Base-by-base conservation (phyloP, 257 asterid genomes). In the Cinchona pubescens region DNA sequence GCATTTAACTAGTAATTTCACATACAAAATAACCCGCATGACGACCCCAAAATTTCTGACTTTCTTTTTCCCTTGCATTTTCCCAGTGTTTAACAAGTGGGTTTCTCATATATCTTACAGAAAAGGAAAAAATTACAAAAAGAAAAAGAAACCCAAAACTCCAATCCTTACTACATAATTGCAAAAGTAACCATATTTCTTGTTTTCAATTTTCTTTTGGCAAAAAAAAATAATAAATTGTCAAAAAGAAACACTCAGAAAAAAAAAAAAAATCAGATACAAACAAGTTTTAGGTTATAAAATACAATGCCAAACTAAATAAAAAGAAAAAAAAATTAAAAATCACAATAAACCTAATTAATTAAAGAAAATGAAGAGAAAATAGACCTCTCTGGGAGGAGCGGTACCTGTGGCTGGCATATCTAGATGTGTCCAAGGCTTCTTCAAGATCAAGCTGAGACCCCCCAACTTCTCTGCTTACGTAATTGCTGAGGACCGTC, bases 331-430 rank as follows among this genome's bases (percentile, higher is more conserved):
- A 74, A 55, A 29, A 19, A 60, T 23, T 40, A 10, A 37, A 27
- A 42, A 71, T 43, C 45, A 19, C 4, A 12, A 27, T n/a, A n/a
- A n/a, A n/a, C n/a, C n/a, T n/a, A n/a, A n/a, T n/a, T n/a, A n/a
- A n/a, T n/a, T n/a, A 15, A 65, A 8, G 12, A 6, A 25, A 23
- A 21, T 34, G 16, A 13, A 70, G n/a, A n/a, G n/a, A 29, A 62
- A 72, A 37, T 79, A 94, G n/a, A n/a, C 99, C 98, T 94, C 99
- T 30, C 98, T 90, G 67, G 99, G 98, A 70, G 89, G 98, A 72
- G 96, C 82, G 48, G 97, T 82, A 62, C 92, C 92, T 30, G 99
- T 94, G 97, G 72, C 96, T 94, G 14, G 95, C 85, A 74, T 94
- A 94, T 89, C 99, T 87, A 53, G 98, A 88, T 76, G 99, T 98